A percentile compares a stretch with the other conserved stretches of the same genome.
Evolutionary conservation across 768 basidiomycete genomes (phyloP).

Genomic region (Leccinum subgranulosum): DNA sequence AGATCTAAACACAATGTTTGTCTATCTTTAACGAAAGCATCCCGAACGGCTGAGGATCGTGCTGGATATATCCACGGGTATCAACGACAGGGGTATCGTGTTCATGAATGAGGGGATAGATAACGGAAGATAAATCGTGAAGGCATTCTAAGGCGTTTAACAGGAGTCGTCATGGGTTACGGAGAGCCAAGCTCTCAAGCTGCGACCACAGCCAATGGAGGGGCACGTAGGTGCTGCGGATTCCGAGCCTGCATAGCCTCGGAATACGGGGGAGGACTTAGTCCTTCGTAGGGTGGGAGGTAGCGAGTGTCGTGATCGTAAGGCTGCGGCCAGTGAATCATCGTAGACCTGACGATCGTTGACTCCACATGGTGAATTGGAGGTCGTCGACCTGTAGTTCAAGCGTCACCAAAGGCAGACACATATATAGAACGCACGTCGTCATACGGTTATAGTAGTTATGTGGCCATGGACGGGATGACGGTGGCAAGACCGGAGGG

Average conservation of each 20-base stretch:
- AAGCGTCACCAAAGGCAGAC: background rate
- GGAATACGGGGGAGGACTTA: constrained; percentile 11
- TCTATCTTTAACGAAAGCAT: background rate
- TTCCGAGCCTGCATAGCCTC: background rate
- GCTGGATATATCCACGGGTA: background rate
- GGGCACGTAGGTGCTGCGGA: background rate
- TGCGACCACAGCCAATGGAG: constrained; percentile 1
- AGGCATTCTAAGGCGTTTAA: background rate
- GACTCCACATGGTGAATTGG: constrained; percentile 4
- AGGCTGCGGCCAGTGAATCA: background rate
- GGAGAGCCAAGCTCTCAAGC: background rate
- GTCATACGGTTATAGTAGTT: background rate
- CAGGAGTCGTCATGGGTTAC: background rate
- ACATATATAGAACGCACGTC: background rate
- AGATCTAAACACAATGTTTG: background rate
- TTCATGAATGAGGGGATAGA: background rate
- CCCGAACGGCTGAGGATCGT: background rate
- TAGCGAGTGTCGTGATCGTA: background rate
- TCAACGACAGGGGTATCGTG: constrained; percentile 8
- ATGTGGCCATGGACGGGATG: background rate
- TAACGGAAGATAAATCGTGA: background rate
- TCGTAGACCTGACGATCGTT: background rate
- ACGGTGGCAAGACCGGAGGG: background rate
- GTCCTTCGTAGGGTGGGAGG: constrained; percentile 13
- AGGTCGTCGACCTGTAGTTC: background rate